These are phyloP conservation scores for Thermothielavioides terrestris DNA, from an alignment of 495 filamentous ascomycete species.

Conservation along the genomic window DNA sequence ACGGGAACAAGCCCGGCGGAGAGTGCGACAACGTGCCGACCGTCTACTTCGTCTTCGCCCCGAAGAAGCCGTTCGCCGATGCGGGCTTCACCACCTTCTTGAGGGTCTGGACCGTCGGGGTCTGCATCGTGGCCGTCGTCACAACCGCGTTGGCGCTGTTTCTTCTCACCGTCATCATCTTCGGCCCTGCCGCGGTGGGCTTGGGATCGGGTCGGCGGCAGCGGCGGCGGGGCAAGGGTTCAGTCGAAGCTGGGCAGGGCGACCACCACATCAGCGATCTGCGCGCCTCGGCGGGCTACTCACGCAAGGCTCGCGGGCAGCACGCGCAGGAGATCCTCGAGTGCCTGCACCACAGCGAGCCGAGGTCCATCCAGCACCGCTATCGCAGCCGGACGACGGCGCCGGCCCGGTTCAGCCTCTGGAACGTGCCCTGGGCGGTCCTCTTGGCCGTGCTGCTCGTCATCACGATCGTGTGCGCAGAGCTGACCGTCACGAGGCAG, in stretches of 20 bases:
- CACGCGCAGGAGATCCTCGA: slow-evolving; percentile 22
- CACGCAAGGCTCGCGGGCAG: slow-evolving; percentile 11
- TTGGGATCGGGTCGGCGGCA: background rate
- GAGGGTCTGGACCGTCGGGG: slow-evolving; percentile 23
- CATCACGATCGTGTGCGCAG: slow-evolving; percentile 16
- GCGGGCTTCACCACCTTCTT: slow-evolving; percentile 17
- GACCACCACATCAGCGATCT: slow-evolving; percentile 6
- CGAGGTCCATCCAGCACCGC: slow-evolving; percentile 15
- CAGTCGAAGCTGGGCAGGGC: slow-evolving; percentile 10
- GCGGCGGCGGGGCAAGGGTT: slow-evolving; percentile 1
- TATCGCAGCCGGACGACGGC: slow-evolving; percentile 12
- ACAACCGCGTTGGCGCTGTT: slow-evolving; percentile 21
- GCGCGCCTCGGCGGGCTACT: slow-evolving; percentile 12
- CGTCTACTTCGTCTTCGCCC: slow-evolving; percentile 24
- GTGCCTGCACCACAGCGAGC: slow-evolving; percentile 18
- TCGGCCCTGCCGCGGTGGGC: slow-evolving; percentile 14
- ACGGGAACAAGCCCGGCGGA: slow-evolving; percentile 20
- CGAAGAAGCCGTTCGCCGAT: slow-evolving; percentile 23
- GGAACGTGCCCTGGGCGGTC: slow-evolving; percentile 24
- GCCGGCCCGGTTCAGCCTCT: slow-evolving; percentile 17
- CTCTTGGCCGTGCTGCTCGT: slow-evolving; percentile 18
- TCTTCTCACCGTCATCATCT: slow-evolving; percentile 14
- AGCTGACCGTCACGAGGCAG: slow-evolving; percentile 19
- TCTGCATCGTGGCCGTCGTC: slow-evolving; percentile 22
- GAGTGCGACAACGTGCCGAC: slow-evolving; percentile 22